phyloP scores from a whole-genome alignment of 192 early-diverging fungal genomes.

The Dissophora globulifera region DNA sequence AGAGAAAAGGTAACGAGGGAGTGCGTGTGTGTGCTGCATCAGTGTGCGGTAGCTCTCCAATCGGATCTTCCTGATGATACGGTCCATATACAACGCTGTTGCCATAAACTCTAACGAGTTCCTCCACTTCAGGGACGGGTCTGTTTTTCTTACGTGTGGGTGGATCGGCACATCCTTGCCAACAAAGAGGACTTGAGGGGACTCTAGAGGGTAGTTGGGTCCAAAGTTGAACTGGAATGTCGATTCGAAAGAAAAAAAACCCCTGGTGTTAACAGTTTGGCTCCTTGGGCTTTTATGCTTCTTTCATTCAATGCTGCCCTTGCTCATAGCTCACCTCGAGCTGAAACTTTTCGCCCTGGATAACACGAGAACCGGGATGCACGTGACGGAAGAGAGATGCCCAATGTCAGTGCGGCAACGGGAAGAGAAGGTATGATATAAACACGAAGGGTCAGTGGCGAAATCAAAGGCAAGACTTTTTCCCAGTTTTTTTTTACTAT shows the following conservation, averaged over 20 bases:
- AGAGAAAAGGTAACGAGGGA: not conserved
- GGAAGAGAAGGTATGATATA: not conserved
- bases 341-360: constrained; percentile 60
- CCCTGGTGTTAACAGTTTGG: too few species aligned
- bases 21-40: not conserved
- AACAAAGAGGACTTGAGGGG: constrained; percentile 77
- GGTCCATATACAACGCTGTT: too few species aligned
- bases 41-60: too few species aligned
- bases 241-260: not conserved
- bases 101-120: too few species aligned
- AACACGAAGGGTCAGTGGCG: not conserved
- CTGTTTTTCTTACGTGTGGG: constrained; percentile 79
- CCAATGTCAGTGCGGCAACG: not conserved
- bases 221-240: constrained; percentile 73
- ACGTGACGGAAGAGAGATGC: not conserved
- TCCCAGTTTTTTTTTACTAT: too few species aligned
- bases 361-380: not conserved
- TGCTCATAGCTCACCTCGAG: constrained; percentile 51
- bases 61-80: too few species aligned
- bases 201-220: constrained; percentile 76
- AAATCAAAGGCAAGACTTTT: too few species aligned
- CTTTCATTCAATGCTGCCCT: not conserved
- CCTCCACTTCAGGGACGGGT: too few species aligned
- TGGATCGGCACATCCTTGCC: constrained; percentile 70
- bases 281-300: too few species aligned